A percentile compares a stretch with the other conserved stretches of the same genome.
These are phyloP conservation scores for Achaetomiella virescens DNA, from an alignment of 495 filamentous ascomycete species.

Conservation along the genomic window DNA sequence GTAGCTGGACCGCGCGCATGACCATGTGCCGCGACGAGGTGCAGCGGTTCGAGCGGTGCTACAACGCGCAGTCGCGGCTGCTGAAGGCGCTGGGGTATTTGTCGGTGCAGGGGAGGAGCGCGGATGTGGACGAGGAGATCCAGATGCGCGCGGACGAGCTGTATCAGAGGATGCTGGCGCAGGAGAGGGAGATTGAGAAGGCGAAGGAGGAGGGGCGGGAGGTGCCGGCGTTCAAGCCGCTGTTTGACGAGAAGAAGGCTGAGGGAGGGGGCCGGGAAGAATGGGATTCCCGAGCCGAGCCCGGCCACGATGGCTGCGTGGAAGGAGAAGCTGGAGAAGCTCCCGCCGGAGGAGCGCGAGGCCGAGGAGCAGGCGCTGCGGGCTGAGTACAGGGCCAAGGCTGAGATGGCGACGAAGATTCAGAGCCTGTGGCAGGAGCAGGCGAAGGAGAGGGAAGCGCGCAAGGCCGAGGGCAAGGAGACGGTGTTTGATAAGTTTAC, in stretches of 20 bases:
- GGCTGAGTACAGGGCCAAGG: conserved; percentile 53
- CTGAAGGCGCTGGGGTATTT: conserved; percentile 89
- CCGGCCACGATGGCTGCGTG: conserved; percentile 37
- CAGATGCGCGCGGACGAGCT: conserved; percentile 92
- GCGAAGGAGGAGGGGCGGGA: conserved; percentile 57
- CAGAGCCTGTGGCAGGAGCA: conserved; percentile 51
- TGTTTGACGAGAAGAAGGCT: conserved; percentile 31
- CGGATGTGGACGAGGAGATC: conserved; percentile 75
- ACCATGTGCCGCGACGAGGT: conserved; percentile 73
- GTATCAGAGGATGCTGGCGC: conserved; percentile 76
- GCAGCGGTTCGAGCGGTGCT: conserved; percentile 68
- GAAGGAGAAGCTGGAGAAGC: conserved; percentile 49
- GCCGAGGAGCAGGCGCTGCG: conserved; percentile 59
- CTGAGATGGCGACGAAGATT: conserved; percentile 48
- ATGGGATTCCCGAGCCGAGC: conserved; percentile 31
- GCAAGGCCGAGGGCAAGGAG: conserved; percentile 54
- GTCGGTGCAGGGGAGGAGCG: conserved; percentile 52
- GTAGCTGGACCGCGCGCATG: conserved; percentile 51
- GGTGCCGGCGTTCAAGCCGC: conserved; percentile 41
- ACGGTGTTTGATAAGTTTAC: conserved; percentile 45
- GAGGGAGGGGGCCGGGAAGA: conserved; percentile 1
- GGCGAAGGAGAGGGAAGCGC: conserved; percentile 49
- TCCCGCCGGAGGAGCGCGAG: conserved; percentile 56
- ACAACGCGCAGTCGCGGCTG: conserved; percentile 76
- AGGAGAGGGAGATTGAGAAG: conserved; percentile 61